Conservation (phyloP, 2,329 filamentous ascomycete genomes). For the Penicillium expansum region DNA sequence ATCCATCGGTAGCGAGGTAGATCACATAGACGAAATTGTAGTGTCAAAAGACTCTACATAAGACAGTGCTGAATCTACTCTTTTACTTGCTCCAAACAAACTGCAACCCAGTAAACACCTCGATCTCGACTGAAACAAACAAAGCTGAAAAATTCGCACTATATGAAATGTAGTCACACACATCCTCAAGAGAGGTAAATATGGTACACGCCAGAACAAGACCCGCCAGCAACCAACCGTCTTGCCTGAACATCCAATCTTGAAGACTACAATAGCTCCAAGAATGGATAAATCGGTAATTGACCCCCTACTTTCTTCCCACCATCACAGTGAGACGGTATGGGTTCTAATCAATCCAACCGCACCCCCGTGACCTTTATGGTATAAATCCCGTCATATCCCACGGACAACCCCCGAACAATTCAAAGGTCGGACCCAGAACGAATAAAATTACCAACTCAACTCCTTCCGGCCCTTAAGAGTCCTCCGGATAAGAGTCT, state of each 20-base stretch:
- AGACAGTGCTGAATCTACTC: constrained; percentile 4
- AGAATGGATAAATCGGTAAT: neutral
- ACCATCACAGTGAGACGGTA: neutral
- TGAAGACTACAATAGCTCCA: neutral
- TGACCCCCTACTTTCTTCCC: neutral
- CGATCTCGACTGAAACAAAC: neutral
- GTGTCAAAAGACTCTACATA: constrained; percentile 6
- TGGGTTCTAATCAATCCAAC: constrained; percentile 1
- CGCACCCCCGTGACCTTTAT: neutral
- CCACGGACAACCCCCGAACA: neutral
- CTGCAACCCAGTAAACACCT: neutral
- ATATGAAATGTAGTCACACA: constrained; percentile 17
- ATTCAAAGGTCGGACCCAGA: neutral
- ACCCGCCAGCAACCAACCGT: constrained; percentile 8
- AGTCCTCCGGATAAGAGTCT: constrained; percentile 53
- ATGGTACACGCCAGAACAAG: constrained; percentile 23
- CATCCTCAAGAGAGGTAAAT: constrained; percentile 14
- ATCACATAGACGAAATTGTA: constrained; percentile 10
- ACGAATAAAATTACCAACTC: constrained; percentile 46
- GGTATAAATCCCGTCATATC: neutral
- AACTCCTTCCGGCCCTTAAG: constrained; percentile 53
- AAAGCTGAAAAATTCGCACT: constrained; percentile 9
- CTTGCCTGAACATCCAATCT: constrained; percentile 3
- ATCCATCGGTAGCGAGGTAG: constrained; percentile 11
- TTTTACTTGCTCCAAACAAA: neutral